Conservation (phyloP, 2,329 filamentous ascomycete genomes). For the Hymenoscyphus infarciens region DNA sequence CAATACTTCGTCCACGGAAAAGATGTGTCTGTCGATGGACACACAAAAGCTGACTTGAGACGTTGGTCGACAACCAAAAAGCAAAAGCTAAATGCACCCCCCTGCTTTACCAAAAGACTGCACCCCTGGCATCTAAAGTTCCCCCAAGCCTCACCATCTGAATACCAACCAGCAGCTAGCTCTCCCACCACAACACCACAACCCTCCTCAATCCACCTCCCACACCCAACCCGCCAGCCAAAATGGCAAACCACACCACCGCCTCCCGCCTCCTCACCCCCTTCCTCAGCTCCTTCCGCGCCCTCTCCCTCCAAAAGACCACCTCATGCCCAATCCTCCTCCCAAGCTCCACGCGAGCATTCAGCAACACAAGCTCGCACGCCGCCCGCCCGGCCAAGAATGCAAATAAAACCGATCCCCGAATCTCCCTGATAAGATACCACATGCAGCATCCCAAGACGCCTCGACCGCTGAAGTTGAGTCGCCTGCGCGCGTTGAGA, state of each 20-base stretch:
- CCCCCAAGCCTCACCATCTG: background rate
- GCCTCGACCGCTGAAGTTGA: slow-evolving; percentile 80
- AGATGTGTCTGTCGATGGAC: no score
- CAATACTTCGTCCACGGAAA: no score
- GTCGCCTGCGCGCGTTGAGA: slow-evolving; percentile 78
- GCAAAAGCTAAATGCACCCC: no score
- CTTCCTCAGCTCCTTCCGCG: slow-evolving; percentile 27
- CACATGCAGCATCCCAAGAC: slow-evolving; percentile 65
- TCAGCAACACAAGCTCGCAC: slow-evolving; percentile 22
- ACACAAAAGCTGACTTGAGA: no score
- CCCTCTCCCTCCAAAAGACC: slow-evolving; percentile 6
- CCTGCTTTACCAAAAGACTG: no score
- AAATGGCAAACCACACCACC: slow-evolving; percentile 24
- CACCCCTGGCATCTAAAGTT: background rate
- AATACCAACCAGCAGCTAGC: background rate
- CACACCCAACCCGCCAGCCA: background rate
- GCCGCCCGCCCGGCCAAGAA: slow-evolving; percentile 6
- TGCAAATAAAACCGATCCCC: slow-evolving; percentile 24
- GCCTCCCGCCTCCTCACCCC: slow-evolving; percentile 29
- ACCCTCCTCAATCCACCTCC: slow-evolving; percentile 1
- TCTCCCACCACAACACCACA: background rate
- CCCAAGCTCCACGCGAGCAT: slow-evolving; percentile 13
- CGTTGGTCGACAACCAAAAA: no score
- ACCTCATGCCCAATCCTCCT: slow-evolving; percentile 8
- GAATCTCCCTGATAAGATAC: slow-evolving; percentile 61